Percentiles rank a stretch among this genome's conserved stretches.
These are phyloP conservation scores for Podospora comata DNA, from an alignment of 495 filamentous ascomycete species.

Conservation along the genomic window DNA sequence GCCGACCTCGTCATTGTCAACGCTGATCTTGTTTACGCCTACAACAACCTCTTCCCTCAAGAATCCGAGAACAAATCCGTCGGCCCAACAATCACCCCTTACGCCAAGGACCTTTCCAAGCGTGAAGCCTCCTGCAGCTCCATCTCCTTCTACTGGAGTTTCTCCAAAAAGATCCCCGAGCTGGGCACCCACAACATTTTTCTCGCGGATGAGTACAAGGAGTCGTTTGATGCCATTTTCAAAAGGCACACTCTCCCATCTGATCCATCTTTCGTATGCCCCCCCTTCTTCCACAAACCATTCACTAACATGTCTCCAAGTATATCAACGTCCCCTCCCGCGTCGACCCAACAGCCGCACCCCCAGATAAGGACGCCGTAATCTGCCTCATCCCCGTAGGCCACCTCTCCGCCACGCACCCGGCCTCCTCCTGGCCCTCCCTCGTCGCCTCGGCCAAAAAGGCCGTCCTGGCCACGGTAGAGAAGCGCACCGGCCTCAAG, in stretches of 20 bases:
- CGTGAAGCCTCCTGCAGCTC: slow-evolving; percentile 60
- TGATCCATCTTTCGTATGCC: slow-evolving; percentile 57
- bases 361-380: slow-evolving; percentile 56
- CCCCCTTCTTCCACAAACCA: not conserved
- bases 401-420: slow-evolving; percentile 50
- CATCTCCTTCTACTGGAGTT: slow-evolving; percentile 72
- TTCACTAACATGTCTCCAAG: not conserved
- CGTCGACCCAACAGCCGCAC: slow-evolving; percentile 63
- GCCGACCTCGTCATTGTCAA: slow-evolving; percentile 65
- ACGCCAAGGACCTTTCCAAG: slow-evolving; percentile 47
- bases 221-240: slow-evolving; percentile 70
- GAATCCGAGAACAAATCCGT: slow-evolving; percentile 14
- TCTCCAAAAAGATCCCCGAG: slow-evolving; percentile 53
- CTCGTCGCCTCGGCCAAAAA: slow-evolving; percentile 51
- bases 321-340: slow-evolving; percentile 70
- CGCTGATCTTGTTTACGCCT: slow-evolving; percentile 67
- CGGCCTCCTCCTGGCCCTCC: slow-evolving; percentile 51
- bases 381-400: slow-evolving; percentile 67
- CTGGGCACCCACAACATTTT: slow-evolving; percentile 72
- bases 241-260: slow-evolving; percentile 58
- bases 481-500: slow-evolving; percentile 49
- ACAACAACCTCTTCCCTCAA: slow-evolving; percentile 57
- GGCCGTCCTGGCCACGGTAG: slow-evolving; percentile 54
- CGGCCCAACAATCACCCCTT: slow-evolving; percentile 23
- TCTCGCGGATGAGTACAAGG: slow-evolving; percentile 63